phyloP scores from a whole-genome alignment of 176 grass and related monocot species.

The Paspalum notatum region DNA sequence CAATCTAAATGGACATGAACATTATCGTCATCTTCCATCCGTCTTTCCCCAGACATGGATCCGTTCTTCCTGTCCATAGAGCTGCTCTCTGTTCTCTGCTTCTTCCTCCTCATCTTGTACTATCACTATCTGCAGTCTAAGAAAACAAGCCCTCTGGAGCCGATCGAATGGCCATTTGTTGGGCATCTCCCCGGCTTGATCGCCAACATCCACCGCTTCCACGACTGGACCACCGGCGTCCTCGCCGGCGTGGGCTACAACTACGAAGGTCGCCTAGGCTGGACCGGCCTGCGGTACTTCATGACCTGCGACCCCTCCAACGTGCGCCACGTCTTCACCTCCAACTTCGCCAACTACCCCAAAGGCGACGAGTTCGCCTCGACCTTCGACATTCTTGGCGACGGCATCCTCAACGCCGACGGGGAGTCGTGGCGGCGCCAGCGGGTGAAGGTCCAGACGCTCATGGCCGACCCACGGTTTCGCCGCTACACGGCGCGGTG shows the following conservation, averaged over 20 bases:
- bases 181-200: too few relatives aligned
- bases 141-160: too few relatives aligned
- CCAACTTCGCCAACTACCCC: slow-evolving; percentile 65
- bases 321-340: slow-evolving; percentile 62
- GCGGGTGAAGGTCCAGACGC: slow-evolving; percentile 40
- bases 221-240: too few relatives aligned
- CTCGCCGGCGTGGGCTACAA: too few relatives aligned
- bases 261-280: too few relatives aligned
- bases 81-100: neutral
- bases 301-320: slow-evolving; percentile 59
- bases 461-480: slow-evolving; percentile 41
- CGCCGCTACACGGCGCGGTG: slow-evolving; percentile 24
- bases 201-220: too few relatives aligned
- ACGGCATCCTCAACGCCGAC: slow-evolving; percentile 71
- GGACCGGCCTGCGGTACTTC: slow-evolving; percentile 38
- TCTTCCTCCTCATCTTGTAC: too few relatives aligned
- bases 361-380: slow-evolving; percentile 56
- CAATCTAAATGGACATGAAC: too few relatives aligned
- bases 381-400: slow-evolving; percentile 22
- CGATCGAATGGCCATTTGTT: too few relatives aligned
- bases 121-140: too few relatives aligned
- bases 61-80: neutral
- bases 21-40: too few relatives aligned
- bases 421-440: slow-evolving; percentile 60
- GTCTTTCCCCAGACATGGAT: too few relatives aligned